These are phyloP conservation scores for Populus tremula DNA, from an alignment of 345 rosid genomes.

Conservation along the genomic window DNA sequence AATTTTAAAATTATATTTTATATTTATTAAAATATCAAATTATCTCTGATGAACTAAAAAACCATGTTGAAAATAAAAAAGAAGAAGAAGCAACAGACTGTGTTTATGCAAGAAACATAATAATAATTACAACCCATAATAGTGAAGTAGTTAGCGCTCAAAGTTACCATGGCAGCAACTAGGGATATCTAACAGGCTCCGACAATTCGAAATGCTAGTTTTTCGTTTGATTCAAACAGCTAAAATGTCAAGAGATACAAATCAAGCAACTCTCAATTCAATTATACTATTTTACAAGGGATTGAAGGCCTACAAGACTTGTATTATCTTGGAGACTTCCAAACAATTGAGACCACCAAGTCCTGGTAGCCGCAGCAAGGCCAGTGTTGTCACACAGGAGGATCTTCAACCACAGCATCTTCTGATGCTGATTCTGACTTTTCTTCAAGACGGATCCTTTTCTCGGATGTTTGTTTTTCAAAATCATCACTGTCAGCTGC, in stretches of 20 bases:
- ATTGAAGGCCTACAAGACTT: neutral
- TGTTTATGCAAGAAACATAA: too few species aligned
- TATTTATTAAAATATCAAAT: too few species aligned
- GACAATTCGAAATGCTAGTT: too few species aligned
- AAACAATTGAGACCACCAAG: neutral
- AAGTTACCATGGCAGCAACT: too few species aligned
- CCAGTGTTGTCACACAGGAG: slow-evolving; percentile 25
- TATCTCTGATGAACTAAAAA: too few species aligned
- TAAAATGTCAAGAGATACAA: neutral
- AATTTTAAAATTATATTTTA: too few species aligned
- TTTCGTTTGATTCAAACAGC: neutral
- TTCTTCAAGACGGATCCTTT: slow-evolving; percentile 38
- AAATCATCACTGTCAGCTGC: slow-evolving; percentile 24
- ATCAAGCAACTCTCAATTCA: neutral
- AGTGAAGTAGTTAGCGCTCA: too few species aligned
- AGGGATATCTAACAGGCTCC: too few species aligned
- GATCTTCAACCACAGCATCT: slow-evolving; percentile 35
- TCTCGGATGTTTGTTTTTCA: slow-evolving; percentile 32
- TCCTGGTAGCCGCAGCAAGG: neutral
- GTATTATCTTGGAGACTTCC: neutral
- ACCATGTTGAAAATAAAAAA: too few species aligned
- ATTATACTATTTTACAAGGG: neutral
- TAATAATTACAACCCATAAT: too few species aligned
- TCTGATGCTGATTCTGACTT: slow-evolving; percentile 25
- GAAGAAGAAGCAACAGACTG: too few species aligned